These are phyloP conservation scores for Boletus rubescentipes DNA, from an alignment of 768 basidiomycete species.

Conservation along the genomic window DNA sequence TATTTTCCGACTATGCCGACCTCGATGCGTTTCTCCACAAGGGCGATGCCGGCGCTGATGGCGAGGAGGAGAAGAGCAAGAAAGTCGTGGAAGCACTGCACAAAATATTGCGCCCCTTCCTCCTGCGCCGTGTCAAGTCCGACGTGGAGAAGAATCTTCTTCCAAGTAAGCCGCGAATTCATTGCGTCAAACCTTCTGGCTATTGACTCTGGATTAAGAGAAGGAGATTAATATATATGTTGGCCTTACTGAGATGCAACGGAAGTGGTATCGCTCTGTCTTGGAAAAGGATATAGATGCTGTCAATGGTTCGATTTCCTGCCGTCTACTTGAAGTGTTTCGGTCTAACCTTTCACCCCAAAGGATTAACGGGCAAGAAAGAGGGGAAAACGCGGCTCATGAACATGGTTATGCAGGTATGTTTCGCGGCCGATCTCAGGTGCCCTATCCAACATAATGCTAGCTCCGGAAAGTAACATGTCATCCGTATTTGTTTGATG, in stretches of 20 bases:
- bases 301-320: slow-evolving; percentile 70
- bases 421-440: slow-evolving; percentile 1
- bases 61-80: slow-evolving; percentile 82
- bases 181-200: neutral
- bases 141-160: slow-evolving; percentile 96
- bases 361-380: slow-evolving; percentile 92
- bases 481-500: slow-evolving; percentile 91
- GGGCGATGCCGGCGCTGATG: slow-evolving; percentile 64
- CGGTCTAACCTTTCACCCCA: neutral
- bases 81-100: slow-evolving; percentile 96
- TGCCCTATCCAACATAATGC: neutral
- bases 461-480: slow-evolving; percentile 82
- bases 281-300: slow-evolving; percentile 99
- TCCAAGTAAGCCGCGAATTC: slow-evolving; percentile 58
- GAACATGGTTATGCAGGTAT: slow-evolving; percentile 99
- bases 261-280: slow-evolving; percentile 96
- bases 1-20: slow-evolving; percentile 88
- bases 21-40: slow-evolving; percentile 93
- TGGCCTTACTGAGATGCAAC: slow-evolving; percentile 94
- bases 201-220: slow-evolving; percentile 45
- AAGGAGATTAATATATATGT: slow-evolving; percentile 99
- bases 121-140: slow-evolving; percentile 89
- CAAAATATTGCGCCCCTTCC: slow-evolving; percentile 93
- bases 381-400: slow-evolving; percentile 96
- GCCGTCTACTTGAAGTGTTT: neutral